Conservation (phyloP, 441 rosid species). For the Brassica balearica region DNA sequence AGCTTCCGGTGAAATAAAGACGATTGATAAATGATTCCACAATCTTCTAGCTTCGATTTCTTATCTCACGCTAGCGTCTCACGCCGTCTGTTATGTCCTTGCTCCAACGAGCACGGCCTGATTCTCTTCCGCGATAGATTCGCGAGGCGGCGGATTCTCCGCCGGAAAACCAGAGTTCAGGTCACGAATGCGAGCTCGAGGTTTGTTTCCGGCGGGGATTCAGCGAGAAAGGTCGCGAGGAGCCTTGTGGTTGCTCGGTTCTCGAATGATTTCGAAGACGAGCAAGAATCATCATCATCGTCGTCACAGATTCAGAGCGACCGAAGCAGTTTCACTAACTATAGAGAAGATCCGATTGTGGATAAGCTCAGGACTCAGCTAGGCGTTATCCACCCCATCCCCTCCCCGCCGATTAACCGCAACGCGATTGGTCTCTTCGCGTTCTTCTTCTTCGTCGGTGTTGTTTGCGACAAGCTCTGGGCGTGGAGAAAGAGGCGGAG, state of each 20-base stretch:
- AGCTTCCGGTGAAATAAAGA: slow-evolving; percentile 30
- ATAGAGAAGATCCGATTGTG: slow-evolving; percentile 84
- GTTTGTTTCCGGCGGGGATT: slow-evolving; percentile 49
- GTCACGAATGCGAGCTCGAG: slow-evolving; percentile 38
- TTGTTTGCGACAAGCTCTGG: slow-evolving; percentile 86
- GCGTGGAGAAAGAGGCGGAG: slow-evolving; percentile 63
- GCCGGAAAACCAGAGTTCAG: slow-evolving; percentile 21
- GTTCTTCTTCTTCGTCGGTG: slow-evolving; percentile 93
- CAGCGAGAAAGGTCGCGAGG: slow-evolving; percentile 47
- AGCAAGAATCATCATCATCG: slow-evolving; percentile 42
- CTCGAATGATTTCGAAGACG: slow-evolving; percentile 57
- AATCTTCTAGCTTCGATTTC: slow-evolving; percentile 44
- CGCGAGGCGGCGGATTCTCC: slow-evolving; percentile 32
- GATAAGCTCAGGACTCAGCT: slow-evolving; percentile 88
- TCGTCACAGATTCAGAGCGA: slow-evolving; percentile 46
- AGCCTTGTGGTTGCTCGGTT: slow-evolving; percentile 52
- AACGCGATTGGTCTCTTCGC: slow-evolving; percentile 70
- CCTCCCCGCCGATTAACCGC: slow-evolving; percentile 80
- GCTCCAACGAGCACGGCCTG: slow-evolving; percentile 43
- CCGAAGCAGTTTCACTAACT: slow-evolving; percentile 58
- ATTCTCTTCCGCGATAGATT: slow-evolving; percentile 38
- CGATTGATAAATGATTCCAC: slow-evolving; percentile 58
- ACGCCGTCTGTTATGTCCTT: slow-evolving; percentile 55
- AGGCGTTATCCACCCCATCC: slow-evolving; percentile 93
- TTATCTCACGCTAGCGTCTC: slow-evolving; percentile 38